Conservation (phyloP, 2,329 filamentous ascomycete species). For the Aspergillus eucalypticola region DNA sequence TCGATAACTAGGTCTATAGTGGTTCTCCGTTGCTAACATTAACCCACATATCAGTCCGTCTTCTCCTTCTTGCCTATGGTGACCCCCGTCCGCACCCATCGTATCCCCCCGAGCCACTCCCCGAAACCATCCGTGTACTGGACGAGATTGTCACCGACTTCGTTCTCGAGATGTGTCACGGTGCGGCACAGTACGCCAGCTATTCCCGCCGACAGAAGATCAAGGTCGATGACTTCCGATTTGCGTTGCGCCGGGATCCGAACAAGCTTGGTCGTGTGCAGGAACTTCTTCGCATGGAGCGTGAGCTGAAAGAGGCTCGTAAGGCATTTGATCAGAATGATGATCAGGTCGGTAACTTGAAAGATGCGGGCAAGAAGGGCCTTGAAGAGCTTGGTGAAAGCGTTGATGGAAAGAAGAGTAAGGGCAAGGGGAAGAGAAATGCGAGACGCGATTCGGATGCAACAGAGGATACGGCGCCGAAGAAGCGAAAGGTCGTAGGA, state of each 20-base stretch:
- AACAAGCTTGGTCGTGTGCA: constrained; percentile 84
- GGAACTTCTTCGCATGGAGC: constrained; percentile 85
- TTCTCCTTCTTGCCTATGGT: constrained; percentile 48
- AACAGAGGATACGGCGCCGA: constrained; percentile 36
- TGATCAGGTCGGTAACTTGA: constrained; percentile 41
- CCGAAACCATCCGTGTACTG: constrained; percentile 79
- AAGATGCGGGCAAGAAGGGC: constrained; percentile 40
- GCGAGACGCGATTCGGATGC: constrained; percentile 36
- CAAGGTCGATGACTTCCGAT: constrained; percentile 97
- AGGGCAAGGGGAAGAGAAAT: constrained; percentile 40
- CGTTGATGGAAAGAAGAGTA: constrained; percentile 34
- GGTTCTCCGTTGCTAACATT: not conserved
- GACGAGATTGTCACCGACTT: constrained; percentile 98
- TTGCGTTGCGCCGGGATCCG: constrained; percentile 82
- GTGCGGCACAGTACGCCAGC: constrained; percentile 80
- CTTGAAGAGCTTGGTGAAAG: constrained; percentile 32
- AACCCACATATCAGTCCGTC: constrained; percentile 33
- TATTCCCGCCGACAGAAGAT: constrained; percentile 92
- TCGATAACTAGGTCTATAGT: not conserved
- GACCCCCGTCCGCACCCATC: constrained; percentile 54
- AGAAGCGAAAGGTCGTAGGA: constrained; percentile 35
- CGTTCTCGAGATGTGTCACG: constrained; percentile 89
- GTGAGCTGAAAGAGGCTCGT: constrained; percentile 78
- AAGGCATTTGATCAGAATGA: constrained; percentile 57
- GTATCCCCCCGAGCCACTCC: constrained; percentile 74